These are phyloP conservation scores for Hevea brasiliensis DNA, from an alignment of 345 rosid genomes.

Conservation along the genomic window DNA sequence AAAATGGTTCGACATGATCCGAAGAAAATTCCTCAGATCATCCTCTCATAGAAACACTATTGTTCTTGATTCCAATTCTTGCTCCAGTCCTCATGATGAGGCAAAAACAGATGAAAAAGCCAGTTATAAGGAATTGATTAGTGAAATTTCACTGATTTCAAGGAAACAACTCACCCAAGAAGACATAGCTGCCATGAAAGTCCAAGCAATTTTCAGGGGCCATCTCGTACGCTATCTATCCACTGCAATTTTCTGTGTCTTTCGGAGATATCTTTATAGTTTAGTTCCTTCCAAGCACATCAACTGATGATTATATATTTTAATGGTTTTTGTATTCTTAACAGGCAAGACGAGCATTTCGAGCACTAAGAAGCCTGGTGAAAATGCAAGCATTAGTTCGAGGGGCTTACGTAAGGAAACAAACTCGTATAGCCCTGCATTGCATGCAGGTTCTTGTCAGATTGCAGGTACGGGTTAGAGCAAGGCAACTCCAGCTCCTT, in stretches of 20 bases:
- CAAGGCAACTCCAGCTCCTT: constrained; percentile 75
- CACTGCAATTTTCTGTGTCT: not conserved
- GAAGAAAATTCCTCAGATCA: constrained; percentile 32
- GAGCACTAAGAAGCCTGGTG: constrained; percentile 78
- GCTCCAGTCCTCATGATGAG: constrained; percentile 15
- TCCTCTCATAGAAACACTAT: constrained; percentile 16
- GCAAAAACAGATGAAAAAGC: constrained; percentile 10
- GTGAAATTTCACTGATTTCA: not conserved
- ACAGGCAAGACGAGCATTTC: constrained; percentile 73
- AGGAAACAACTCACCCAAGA: constrained; percentile 27
- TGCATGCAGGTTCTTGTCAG: constrained; percentile 79
- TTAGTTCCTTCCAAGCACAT: no score
- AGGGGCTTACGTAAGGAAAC: constrained; percentile 62
- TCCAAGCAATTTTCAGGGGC: constrained; percentile 82
- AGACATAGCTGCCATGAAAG: constrained; percentile 60
- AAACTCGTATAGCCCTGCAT: constrained; percentile 61
- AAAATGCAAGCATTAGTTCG: constrained; percentile 78
- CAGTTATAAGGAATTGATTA: not conserved
- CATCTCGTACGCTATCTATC: constrained; percentile 54
- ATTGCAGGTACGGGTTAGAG: constrained; percentile 73
- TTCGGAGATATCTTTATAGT: not conserved
- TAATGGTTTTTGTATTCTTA: not conserved
- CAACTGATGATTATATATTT: not conserved
- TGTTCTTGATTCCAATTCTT: constrained; percentile 23
- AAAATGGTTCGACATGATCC: constrained; percentile 38